Base-by-base conservation (phyloP, 31 red algal species). In the Endocladia muricata region DNA sequence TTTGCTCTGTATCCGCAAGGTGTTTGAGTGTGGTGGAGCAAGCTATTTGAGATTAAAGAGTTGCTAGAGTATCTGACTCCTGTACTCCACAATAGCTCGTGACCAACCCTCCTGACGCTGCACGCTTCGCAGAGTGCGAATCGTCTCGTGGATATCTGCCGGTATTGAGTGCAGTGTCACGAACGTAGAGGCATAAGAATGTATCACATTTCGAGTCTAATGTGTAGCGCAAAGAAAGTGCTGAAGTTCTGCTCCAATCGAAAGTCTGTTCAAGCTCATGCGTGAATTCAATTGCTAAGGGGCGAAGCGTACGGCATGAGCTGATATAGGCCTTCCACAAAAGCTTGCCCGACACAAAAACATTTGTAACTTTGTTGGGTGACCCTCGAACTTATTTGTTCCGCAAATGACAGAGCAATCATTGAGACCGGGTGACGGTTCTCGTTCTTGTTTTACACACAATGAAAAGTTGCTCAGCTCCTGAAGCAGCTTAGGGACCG, bases 401-500 rank as follows among this genome's bases (percentile, higher is more conserved):
- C 28, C 2, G 31, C 72, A 76, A 4, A 30, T 3, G 23, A 21
- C 39, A 34, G 39, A 15, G 17, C 25, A 67, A 6, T 23, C 4
- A 21, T 34, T 19, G 4, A 36, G 32, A 19, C n/a, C 23, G 4
- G 32, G 6, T 6, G 62, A n/a, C 36, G 78, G 39, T 34, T 78
- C 61, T 15, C 7, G 29, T 63, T 68, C 73, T 39, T 36, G 41
- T 30, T 47, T 48, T 19, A 71, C 70, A 23, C 67, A 33, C 42
- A 76, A 65, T 3, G 76, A 22, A 37, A 85, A 85, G 37, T 85
- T 58, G 33, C 69, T 60, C 1, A 85, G 55, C 82, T 71, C 75
- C 44, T 85, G 58, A 2, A 87, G 9, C 61, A 87, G 58, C 5
- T 47, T 68, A 2, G 57, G 2, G 5, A 52, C 63, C 4, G 29